Evolutionary conservation across 2,329 filamentous ascomycete species (phyloP).

Genomic region (Botrytis aclada): DNA sequence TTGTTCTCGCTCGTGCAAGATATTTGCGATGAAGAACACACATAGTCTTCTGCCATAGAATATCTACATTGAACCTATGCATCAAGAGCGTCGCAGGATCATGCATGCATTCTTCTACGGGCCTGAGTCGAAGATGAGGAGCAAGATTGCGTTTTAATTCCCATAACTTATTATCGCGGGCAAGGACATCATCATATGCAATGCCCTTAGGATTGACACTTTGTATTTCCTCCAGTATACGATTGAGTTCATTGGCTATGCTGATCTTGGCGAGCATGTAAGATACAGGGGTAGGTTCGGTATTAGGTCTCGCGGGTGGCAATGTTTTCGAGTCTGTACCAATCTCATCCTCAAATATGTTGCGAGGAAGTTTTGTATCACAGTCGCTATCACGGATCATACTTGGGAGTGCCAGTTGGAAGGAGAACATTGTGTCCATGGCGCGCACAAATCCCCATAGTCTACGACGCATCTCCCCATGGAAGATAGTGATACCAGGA

Average conservation of each 20-base stretch:
- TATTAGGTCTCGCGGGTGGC: slow-evolving; percentile 63
- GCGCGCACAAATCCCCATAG: slow-evolving; percentile 70
- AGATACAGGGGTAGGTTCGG: slow-evolving; percentile 71
- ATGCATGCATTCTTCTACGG: slow-evolving; percentile 68
- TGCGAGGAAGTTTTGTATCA: slow-evolving; percentile 71
- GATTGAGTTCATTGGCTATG: slow-evolving; percentile 66
- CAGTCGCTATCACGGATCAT: slow-evolving; percentile 74
- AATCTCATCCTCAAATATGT: slow-evolving; percentile 79
- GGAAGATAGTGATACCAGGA: slow-evolving; percentile 66
- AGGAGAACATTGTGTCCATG: slow-evolving; percentile 73
- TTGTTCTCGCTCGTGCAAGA: slow-evolving; percentile 71
- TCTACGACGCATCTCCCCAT: slow-evolving; percentile 72
- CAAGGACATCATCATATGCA: slow-evolving; percentile 62
- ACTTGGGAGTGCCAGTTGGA: slow-evolving; percentile 57
- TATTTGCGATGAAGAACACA: slow-evolving; percentile 89
- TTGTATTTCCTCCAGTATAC: slow-evolving; percentile 65
- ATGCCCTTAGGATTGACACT: slow-evolving; percentile 51
- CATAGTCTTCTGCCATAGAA: slow-evolving; percentile 83
- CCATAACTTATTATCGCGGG: slow-evolving; percentile 59
- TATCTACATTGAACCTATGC: slow-evolving; percentile 78
- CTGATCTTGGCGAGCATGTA: slow-evolving; percentile 71
- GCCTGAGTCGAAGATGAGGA: slow-evolving; percentile 72
- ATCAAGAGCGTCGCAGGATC: slow-evolving; percentile 84
- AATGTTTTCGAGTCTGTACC: slow-evolving; percentile 64
- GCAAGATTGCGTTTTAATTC: slow-evolving; percentile 67